phyloP scores from a whole-genome alignment of 2,329 filamentous ascomycete species.

The Lanzia echinophila region DNA sequence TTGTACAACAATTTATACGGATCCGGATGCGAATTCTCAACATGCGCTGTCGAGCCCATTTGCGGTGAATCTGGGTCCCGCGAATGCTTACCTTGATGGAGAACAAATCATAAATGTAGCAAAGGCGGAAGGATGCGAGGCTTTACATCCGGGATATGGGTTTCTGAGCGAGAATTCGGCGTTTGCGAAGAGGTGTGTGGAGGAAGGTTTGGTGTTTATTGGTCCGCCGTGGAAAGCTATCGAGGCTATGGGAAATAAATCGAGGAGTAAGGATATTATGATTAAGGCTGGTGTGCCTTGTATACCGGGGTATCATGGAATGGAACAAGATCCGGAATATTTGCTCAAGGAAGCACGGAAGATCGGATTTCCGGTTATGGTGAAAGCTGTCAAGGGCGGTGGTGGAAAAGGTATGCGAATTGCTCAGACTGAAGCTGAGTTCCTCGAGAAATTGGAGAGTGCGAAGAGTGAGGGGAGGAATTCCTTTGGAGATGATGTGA shows the following conservation, averaged over 20 bases:
- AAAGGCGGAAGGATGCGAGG: slow-evolving; percentile 78
- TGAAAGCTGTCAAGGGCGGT: slow-evolving; percentile 75
- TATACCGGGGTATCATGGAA: slow-evolving; percentile 90
- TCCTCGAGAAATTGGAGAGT: slow-evolving; percentile 61
- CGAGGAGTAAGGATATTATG: slow-evolving; percentile 94
- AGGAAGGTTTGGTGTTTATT: slow-evolving; percentile 89
- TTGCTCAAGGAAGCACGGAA: slow-evolving; percentile 64
- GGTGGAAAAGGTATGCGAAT: slow-evolving; percentile 83
- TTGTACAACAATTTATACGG: slow-evolving; percentile 91
- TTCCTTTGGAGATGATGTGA: slow-evolving; percentile 77
- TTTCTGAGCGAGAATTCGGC: slow-evolving; percentile 90
- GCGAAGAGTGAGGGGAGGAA: slow-evolving; percentile 70
- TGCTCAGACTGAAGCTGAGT: slow-evolving; percentile 61
- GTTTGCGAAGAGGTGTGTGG: slow-evolving; percentile 81
- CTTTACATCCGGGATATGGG: slow-evolving; percentile 93
- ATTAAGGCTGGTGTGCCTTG: slow-evolving; percentile 88
- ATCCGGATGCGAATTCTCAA: slow-evolving; percentile 79
- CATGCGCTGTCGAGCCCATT: slow-evolving; percentile 82
- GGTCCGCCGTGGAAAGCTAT: slow-evolving; percentile 80
- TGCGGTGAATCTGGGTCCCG: slow-evolving; percentile 74
- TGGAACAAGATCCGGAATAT: slow-evolving; percentile 63
- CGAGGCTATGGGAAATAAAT: slow-evolving; percentile 90
- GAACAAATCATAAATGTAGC: slow-evolving; percentile 87
- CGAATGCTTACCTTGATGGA: slow-evolving; percentile 86
- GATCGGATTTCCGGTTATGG: slow-evolving; percentile 61